A percentile compares a stretch with the other conserved stretches of the same genome.
These are phyloP conservation scores for Fusarium hainanense DNA, from an alignment of 2,329 filamentous ascomycete genomes.

Conservation along the genomic window DNA sequence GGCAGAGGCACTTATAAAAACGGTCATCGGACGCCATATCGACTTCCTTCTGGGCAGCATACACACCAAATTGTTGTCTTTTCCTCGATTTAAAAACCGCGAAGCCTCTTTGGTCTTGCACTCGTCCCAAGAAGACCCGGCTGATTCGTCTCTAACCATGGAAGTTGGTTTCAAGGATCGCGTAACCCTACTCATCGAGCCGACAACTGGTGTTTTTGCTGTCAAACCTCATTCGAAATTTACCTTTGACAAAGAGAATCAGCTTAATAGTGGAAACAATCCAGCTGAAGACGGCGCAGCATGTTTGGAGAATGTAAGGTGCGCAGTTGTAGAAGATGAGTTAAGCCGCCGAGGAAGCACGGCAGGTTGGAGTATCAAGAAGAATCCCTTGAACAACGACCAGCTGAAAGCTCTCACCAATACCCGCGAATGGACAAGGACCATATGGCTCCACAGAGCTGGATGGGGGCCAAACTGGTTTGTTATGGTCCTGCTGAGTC, in stretches of 20 bases:
- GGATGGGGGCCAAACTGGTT: slow-evolving; percentile 81
- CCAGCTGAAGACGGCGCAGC: slow-evolving; percentile 67
- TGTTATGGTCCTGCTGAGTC: slow-evolving; percentile 75
- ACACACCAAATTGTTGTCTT: slow-evolving; percentile 67
- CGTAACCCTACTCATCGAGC: slow-evolving; percentile 75
- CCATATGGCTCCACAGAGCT: slow-evolving; percentile 75
- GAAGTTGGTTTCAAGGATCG: slow-evolving; percentile 73
- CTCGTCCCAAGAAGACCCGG: slow-evolving; percentile 70
- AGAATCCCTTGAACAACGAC: slow-evolving; percentile 62
- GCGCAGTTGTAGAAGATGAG: slow-evolving; percentile 69
- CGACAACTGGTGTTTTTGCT: slow-evolving; percentile 80
- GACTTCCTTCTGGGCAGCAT: slow-evolving; percentile 76
- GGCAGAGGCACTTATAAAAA: slow-evolving; percentile 77
- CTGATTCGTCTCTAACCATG: slow-evolving; percentile 74
- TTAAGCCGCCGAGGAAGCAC: slow-evolving; percentile 69
- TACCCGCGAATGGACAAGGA: slow-evolving; percentile 70
- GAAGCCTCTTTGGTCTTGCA: slow-evolving; percentile 68
- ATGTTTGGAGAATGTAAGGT: slow-evolving; percentile 71
- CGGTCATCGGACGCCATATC: slow-evolving; percentile 79
- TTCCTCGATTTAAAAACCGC: slow-evolving; percentile 70
- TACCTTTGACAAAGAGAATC: slow-evolving; percentile 68
- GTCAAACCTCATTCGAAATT: slow-evolving; percentile 72
- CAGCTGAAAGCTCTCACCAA: slow-evolving; percentile 70
- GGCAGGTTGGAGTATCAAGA: slow-evolving; percentile 70
- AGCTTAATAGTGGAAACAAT: slow-evolving; percentile 70